Evolutionary conservation across 148 eudicot species (phyloP).

Genomic region (Oxyria digyna): DNA sequence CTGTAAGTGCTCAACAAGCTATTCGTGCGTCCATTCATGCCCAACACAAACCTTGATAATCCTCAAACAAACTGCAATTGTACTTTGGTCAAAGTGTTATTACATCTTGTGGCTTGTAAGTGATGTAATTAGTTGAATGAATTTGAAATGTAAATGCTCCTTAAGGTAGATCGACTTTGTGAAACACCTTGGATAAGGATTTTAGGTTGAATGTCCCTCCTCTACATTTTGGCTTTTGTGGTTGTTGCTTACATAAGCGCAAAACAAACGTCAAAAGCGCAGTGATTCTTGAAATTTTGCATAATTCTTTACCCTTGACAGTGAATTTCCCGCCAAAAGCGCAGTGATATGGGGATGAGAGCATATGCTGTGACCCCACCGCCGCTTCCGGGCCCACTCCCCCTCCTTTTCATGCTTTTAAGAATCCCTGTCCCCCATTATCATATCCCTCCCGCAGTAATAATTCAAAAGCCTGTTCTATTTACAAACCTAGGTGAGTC

Average conservation of each 20-base stretch:
- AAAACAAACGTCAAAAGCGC: no score
- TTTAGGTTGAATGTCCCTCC: no score
- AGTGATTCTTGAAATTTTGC: no score
- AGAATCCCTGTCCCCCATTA: constrained; percentile 10
- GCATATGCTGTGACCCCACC: neutral
- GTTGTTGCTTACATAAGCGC: no score
- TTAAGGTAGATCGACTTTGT: no score
- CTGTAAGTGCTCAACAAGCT: constrained; percentile 35
- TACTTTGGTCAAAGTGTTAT: neutral
- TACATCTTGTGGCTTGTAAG: neutral
- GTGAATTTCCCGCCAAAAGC: neutral
- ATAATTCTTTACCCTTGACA: neutral
- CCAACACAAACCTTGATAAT: constrained; percentile 46
- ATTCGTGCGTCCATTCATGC: constrained; percentile 49
- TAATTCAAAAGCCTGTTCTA: neutral
- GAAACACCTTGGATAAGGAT: no score
- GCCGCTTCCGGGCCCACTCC: neutral
- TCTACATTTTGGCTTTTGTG: no score
- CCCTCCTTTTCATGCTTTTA: neutral
- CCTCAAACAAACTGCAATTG: neutral
- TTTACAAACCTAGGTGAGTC: no score
- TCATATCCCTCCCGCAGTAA: neutral
- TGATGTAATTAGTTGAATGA: neutral
- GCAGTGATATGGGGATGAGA: neutral
- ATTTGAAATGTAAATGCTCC: neutral